Conservation (phyloP, 768 basidiomycete genomes). For the Bullera alba region DNA sequence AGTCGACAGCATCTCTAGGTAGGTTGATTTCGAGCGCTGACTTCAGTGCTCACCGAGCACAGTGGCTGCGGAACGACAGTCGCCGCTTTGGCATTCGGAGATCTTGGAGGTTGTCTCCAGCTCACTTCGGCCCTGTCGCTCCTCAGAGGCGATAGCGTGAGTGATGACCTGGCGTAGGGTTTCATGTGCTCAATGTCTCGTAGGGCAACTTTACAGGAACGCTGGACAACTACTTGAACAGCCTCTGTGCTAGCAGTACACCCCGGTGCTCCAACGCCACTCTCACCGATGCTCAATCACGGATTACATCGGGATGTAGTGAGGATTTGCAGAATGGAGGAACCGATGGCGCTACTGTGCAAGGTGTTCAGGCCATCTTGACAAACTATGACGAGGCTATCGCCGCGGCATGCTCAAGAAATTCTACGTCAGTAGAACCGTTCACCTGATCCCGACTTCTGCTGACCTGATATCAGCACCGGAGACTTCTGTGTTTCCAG, state of each 20-base stretch:
- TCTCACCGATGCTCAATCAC: conserved; percentile 21
- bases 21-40: too few species aligned
- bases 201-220: conserved; percentile 4
- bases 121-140: not conserved
- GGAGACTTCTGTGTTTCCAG: conserved; percentile 41
- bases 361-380: conserved; percentile 25
- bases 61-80: not conserved
- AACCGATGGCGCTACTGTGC: conserved; percentile 17
- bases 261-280: conserved; percentile 31
- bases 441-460: not conserved
- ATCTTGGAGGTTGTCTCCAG: not conserved
- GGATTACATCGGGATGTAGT: conserved; percentile 26
- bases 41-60: too few species aligned
- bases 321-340: conserved; percentile 32
- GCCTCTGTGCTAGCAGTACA: conserved; percentile 33
- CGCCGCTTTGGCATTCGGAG: not conserved
- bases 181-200: not conserved
- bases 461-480: conserved; percentile 21
- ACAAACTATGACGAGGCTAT: conserved; percentile 31
- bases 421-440: conserved; percentile 29
- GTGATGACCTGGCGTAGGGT: not conserved
- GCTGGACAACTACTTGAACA: conserved; percentile 33
- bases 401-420: conserved; percentile 40
- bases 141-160: not conserved
- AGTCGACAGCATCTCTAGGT: not conserved